A percentile compares a stretch with the other conserved stretches of the same genome.
phyloP scores from a whole-genome alignment of 768 basidiomycete genomes.

The Tricholoma hemisulphureum region DNA sequence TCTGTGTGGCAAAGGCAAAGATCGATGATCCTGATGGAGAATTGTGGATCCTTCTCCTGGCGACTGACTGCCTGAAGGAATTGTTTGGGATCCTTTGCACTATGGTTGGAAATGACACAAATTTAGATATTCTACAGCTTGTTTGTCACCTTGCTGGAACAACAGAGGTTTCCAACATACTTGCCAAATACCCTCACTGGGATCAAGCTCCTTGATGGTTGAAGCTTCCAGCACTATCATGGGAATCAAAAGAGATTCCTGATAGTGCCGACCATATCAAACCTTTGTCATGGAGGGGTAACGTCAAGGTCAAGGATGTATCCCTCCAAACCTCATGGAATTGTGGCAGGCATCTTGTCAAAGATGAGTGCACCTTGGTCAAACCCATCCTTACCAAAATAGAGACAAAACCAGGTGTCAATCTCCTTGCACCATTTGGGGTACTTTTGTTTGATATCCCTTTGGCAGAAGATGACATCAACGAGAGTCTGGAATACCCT shows the following conservation, averaged over 20 bases:
- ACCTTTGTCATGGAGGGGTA: constrained; percentile 32
- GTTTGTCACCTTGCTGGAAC: constrained; percentile 24
- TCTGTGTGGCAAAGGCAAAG: constrained; percentile 38
- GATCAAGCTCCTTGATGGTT: constrained; percentile 33
- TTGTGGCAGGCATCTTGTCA: constrained; percentile 16
- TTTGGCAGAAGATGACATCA: not conserved
- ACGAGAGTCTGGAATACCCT: not conserved
- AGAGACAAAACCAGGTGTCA: not conserved
- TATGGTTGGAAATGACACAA: constrained; percentile 33
- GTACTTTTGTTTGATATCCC: not conserved
- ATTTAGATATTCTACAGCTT: constrained; percentile 26
- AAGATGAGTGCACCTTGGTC: constrained; percentile 12
- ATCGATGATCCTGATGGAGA: constrained; percentile 27
- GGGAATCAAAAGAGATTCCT: constrained; percentile 19
- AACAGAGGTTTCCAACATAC: constrained; percentile 31
- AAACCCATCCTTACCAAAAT: not conserved
- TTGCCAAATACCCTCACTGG: constrained; percentile 37
- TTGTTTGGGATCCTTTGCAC: constrained; percentile 35
- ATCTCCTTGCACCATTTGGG: constrained; percentile 16
- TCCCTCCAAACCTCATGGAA: constrained; percentile 30
- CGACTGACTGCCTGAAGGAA: constrained; percentile 35
- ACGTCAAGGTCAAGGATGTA: constrained; percentile 26
- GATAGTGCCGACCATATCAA: constrained; percentile 32
- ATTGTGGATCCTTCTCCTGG: constrained; percentile 36
- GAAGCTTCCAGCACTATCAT: constrained; percentile 26